Conservation (phyloP, 2,329 filamentous ascomycete genomes). For the Lecanicillium sp. region DNA sequence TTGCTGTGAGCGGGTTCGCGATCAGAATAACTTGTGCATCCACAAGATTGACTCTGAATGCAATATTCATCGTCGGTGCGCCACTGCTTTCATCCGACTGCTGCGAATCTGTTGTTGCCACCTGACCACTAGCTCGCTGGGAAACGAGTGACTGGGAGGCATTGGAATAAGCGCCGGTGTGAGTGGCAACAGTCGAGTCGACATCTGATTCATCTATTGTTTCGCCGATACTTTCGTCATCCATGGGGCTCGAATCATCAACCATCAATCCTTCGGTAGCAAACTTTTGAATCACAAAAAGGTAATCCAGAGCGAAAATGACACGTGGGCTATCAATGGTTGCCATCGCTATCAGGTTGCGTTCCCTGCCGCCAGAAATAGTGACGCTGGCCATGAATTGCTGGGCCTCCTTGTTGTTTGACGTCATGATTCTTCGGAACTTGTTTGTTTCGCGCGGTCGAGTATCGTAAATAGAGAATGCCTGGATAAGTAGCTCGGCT, state of each 20-base stretch:
- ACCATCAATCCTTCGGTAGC: slow-evolving; percentile 59
- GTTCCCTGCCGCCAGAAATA: slow-evolving; percentile 77
- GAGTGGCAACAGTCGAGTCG: slow-evolving; percentile 46
- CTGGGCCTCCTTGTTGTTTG: slow-evolving; percentile 89
- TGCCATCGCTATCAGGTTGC: slow-evolving; percentile 79
- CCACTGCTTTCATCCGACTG: background rate
- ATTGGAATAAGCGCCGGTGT: slow-evolving; percentile 28
- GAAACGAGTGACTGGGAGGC: slow-evolving; percentile 19
- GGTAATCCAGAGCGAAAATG: slow-evolving; percentile 91
- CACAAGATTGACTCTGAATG: slow-evolving; percentile 88
- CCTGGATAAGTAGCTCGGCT: slow-evolving; percentile 85
- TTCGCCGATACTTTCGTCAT: slow-evolving; percentile 47
- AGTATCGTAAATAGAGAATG: slow-evolving; percentile 91
- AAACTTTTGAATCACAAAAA: slow-evolving; percentile 84
- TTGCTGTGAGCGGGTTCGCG: slow-evolving; percentile 82
- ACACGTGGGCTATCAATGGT: slow-evolving; percentile 91
- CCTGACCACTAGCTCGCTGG: slow-evolving; percentile 14
- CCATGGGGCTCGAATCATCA: slow-evolving; percentile 48
- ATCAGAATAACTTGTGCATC: slow-evolving; percentile 96
- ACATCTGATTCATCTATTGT: slow-evolving; percentile 51
- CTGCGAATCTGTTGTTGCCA: background rate
- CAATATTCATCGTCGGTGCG: slow-evolving; percentile 55
- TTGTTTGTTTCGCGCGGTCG: slow-evolving; percentile 87
- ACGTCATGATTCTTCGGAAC: slow-evolving; percentile 96
- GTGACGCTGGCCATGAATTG: slow-evolving; percentile 98